These are phyloP conservation scores for Cyphellophora attinorum DNA, from an alignment of 2,329 filamentous ascomycete species.

Conservation along the genomic window DNA sequence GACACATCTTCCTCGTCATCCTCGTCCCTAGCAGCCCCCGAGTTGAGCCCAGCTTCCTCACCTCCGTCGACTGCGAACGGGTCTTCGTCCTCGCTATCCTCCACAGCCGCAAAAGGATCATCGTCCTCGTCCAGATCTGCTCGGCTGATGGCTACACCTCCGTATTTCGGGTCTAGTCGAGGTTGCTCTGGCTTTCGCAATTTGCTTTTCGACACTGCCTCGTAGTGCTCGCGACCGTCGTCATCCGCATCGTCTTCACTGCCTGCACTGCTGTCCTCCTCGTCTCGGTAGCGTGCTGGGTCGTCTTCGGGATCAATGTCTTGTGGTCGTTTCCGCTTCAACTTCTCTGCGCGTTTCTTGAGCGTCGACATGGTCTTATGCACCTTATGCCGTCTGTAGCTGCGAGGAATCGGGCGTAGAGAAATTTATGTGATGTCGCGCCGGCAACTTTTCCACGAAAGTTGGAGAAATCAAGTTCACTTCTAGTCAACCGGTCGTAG, in stretches of 20 bases:
- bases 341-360: not conserved
- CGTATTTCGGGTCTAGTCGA: conserved; percentile 68
- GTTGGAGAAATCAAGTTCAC: no score
- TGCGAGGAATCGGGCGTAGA: no score
- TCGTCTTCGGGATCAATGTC: conserved; percentile 71
- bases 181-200: conserved; percentile 63
- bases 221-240: conserved; percentile 77
- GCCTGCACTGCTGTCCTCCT: conserved; percentile 38
- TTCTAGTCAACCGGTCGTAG: no score
- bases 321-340: not conserved
- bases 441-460: no score
- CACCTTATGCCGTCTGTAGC: no score
- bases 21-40: not conserved
- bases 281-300: conserved; percentile 43
- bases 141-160: conserved; percentile 63
- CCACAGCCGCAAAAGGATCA: conserved; percentile 15
- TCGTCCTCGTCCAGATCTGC: conserved; percentile 35
- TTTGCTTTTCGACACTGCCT: conserved; percentile 74
- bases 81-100: conserved; percentile 20
- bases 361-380: not conserved
- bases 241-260: conserved; percentile 37
- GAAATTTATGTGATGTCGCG: no score
- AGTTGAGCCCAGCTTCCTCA: no score
- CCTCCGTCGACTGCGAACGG: conserved; percentile 10
- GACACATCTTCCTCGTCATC: not conserved